Percentiles rank a stretch among this genome's conserved stretches.
Evolutionary conservation across 768 basidiomycete species (phyloP).

Genomic region (Melanogaster broomeanus): DNA sequence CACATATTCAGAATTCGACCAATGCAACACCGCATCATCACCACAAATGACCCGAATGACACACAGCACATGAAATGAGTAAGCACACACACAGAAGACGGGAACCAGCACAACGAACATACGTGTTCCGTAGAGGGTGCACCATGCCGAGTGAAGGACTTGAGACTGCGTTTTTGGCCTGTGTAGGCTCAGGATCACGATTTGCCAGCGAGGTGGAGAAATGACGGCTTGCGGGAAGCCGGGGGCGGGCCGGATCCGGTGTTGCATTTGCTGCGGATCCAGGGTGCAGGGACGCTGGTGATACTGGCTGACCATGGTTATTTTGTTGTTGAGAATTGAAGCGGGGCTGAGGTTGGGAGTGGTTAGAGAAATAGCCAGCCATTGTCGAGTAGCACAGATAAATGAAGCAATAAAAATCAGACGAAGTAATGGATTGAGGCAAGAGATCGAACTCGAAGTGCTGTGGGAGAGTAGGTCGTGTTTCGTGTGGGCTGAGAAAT

Average conservation of each 20-base stretch:
- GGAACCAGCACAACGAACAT: conserved; percentile 58
- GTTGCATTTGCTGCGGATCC: neutral
- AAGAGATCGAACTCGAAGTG: neutral
- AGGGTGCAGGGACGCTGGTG: neutral
- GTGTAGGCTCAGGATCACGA: conserved; percentile 32
- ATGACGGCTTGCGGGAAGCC: conserved; percentile 66
- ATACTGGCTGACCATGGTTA: conserved; percentile 17
- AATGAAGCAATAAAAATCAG: conserved; percentile 25
- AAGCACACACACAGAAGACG: conserved; percentile 14
- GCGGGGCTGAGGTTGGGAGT: conserved; percentile 65
- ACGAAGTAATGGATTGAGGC: neutral
- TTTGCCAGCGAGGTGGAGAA: conserved; percentile 66
- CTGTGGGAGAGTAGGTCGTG: neutral
- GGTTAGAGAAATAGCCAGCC: conserved; percentile 84
- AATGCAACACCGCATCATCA: conserved; percentile 15
- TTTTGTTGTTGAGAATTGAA: conserved; percentile 57
- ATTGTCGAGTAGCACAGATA: conserved; percentile 36
- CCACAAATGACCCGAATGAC: neutral
- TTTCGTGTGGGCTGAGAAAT: neutral
- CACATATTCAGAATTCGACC: conserved; percentile 12
- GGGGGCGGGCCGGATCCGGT: conserved; percentile 38
- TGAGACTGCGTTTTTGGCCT: conserved; percentile 39
- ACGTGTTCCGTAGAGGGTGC: conserved; percentile 86
- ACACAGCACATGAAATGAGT: conserved; percentile 6
- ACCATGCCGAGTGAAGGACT: conserved; percentile 39